phyloP scores from a whole-genome alignment of 164 flowering plant species.

The Aristolochia fimbriata region DNA sequence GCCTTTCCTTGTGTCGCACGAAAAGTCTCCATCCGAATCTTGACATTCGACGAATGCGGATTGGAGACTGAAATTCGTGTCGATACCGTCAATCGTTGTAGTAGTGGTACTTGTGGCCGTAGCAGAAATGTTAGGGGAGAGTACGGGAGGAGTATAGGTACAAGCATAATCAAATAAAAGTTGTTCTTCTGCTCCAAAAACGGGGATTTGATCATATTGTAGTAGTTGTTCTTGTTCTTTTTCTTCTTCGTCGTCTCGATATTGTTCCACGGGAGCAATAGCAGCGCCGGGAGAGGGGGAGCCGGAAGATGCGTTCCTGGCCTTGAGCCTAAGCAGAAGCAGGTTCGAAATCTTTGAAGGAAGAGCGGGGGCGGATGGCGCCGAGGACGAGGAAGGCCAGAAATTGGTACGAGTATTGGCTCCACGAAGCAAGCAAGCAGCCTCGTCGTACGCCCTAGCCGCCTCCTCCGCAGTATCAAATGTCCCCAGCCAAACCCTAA shows the following conservation, averaged over 20 bases:
- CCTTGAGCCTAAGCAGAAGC: conserved; percentile 35
- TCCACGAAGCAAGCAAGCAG: conserved; percentile 42
- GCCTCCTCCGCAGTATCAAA: conserved; percentile 45
- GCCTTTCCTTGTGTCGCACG: neutral
- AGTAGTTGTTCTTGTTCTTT: neutral
- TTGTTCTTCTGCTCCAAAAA: neutral
- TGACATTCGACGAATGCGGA: too few relatives aligned
- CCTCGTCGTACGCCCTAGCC: conserved; percentile 45
- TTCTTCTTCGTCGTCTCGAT: conserved; percentile 1
- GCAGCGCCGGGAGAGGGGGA: neutral
- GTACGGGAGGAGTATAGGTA: neutral
- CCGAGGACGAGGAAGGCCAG: conserved; percentile 24
- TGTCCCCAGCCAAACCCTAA: conserved; percentile 43
- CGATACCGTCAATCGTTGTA: neutral
- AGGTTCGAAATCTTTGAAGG: conserved; percentile 33
- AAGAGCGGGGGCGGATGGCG: conserved; percentile 27
- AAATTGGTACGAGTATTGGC: conserved; percentile 43
- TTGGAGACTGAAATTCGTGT: neutral
- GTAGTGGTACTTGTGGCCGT: neutral
- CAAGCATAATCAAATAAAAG: conserved; percentile 9
- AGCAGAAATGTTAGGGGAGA: neutral
- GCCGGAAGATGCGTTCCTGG: conserved; percentile 14
- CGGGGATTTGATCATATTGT: neutral
- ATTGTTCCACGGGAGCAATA: conserved; percentile 2
- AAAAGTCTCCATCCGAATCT: too few relatives aligned